A percentile compares a stretch with the other conserved stretches of the same genome.
phyloP scores from a whole-genome alignment of 306 rosid genomes.

The Psophocarpus tetragonolobus region DNA sequence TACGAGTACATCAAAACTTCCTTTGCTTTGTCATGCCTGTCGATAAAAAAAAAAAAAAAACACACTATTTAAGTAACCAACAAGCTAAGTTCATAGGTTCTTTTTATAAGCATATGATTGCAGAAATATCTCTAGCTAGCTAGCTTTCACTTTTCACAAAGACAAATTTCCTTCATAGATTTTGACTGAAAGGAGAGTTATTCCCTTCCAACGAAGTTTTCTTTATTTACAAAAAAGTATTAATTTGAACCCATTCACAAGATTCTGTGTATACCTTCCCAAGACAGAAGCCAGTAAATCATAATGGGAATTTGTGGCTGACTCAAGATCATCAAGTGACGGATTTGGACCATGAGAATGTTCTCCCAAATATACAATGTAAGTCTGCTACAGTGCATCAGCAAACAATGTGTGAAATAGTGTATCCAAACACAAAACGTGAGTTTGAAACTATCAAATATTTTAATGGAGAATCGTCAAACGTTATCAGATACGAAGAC shows the following conservation, averaged over 20 bases:
- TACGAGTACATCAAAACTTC: constrained; percentile 57
- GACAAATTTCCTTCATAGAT: no score
- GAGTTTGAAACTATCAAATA: background rate
- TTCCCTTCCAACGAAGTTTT: background rate
- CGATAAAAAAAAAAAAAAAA: no score
- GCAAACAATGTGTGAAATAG: background rate
- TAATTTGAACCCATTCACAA: background rate
- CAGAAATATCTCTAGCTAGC: no score
- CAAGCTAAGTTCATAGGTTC: background rate
- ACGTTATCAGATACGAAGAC: background rate
- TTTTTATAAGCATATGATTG: background rate
- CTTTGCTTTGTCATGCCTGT: constrained; percentile 37
- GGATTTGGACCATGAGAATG: constrained; percentile 49
- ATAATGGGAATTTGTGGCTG: constrained; percentile 43
- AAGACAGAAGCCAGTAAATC: constrained; percentile 40
- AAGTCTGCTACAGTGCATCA: constrained; percentile 22
- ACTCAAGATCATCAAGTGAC: constrained; percentile 26
- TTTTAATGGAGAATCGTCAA: background rate
- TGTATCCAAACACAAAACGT: background rate
- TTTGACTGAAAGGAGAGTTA: background rate
- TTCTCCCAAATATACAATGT: constrained; percentile 47
- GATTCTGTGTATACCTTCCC: constrained; percentile 34
- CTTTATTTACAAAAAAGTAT: background rate
- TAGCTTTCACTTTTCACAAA: no score
- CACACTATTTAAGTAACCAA: background rate